Conservation (phyloP, 2,329 filamentous ascomycete species). For the Aspergillus sp. region DNA sequence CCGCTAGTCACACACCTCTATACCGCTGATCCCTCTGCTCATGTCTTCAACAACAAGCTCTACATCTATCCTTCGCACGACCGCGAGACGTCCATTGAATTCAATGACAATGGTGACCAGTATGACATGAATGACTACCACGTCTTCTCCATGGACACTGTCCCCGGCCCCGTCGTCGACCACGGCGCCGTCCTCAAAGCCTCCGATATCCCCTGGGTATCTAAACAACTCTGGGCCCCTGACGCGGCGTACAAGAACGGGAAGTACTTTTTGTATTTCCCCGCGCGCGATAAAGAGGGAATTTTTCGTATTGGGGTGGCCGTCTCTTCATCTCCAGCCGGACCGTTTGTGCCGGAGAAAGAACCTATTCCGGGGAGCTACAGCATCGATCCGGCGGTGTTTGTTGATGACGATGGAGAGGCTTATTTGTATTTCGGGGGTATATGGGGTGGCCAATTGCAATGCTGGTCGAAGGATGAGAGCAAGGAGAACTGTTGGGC, state of each 20-base stretch:
- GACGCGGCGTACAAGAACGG: constrained; percentile 66
- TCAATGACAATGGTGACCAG: constrained; percentile 82
- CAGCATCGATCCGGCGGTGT: constrained; percentile 71
- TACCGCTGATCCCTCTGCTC: constrained; percentile 75
- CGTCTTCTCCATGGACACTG: constrained; percentile 61
- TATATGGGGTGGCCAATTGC: constrained; percentile 75
- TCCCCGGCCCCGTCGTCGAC: constrained; percentile 60
- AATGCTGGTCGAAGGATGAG: constrained; percentile 64
- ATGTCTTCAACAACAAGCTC: constrained; percentile 69
- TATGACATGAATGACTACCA: constrained; percentile 84
- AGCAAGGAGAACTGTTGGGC: constrained; percentile 29
- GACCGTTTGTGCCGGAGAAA: constrained; percentile 64
- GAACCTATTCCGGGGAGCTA: constrained; percentile 64
- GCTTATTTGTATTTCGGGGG: constrained; percentile 73
- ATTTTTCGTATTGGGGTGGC: constrained; percentile 74
- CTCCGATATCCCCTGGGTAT: constrained; percentile 69
- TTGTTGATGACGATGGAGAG: constrained; percentile 64
- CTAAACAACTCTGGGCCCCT: constrained; percentile 76
- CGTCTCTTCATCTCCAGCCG: constrained; percentile 57
- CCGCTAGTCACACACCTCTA: constrained; percentile 71
- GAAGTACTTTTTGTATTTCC: constrained; percentile 74
- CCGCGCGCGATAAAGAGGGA: constrained; percentile 64
- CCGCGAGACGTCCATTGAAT: constrained; percentile 66
- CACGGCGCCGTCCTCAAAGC: constrained; percentile 65
- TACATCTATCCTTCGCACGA: constrained; percentile 82